Conservation (phyloP, 441 rosid genomes). For the Gossypium aridum region DNA sequence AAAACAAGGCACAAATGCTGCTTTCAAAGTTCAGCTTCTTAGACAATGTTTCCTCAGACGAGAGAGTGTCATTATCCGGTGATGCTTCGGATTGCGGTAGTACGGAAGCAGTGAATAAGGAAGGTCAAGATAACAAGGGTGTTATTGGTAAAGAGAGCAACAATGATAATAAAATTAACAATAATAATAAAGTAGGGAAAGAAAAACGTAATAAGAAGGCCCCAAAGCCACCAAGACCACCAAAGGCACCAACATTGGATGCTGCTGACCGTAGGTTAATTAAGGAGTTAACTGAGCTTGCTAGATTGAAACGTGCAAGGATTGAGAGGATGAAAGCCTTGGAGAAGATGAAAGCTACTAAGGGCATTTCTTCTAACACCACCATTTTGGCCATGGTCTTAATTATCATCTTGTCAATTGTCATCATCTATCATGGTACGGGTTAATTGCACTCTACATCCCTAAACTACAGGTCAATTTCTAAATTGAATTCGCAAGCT, state of each 20-base stretch:
- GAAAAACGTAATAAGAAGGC: slow-evolving; percentile 62
- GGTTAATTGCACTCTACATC: too few species aligned
- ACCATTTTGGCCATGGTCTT: slow-evolving; percentile 50
- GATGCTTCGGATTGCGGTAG: slow-evolving; percentile 16
- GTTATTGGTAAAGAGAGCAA: background rate
- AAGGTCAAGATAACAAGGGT: slow-evolving; percentile 20
- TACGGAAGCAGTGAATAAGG: slow-evolving; percentile 22
- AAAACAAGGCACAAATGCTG: slow-evolving; percentile 26
- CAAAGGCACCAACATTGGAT: slow-evolving; percentile 76
- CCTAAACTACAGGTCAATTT: too few species aligned
- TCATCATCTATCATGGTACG: slow-evolving; percentile 65
- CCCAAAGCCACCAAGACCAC: slow-evolving; percentile 83
- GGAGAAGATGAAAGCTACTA: slow-evolving; percentile 69
- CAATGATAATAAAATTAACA: slow-evolving; percentile 14
- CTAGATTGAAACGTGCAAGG: slow-evolving; percentile 79
- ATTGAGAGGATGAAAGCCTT: slow-evolving; percentile 73
- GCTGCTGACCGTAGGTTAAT: slow-evolving; percentile 80
- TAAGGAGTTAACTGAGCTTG: slow-evolving; percentile 71
- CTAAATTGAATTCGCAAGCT: background rate
- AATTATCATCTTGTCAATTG: slow-evolving; percentile 59
- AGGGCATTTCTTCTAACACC: slow-evolving; percentile 50
- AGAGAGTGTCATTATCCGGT: slow-evolving; percentile 21
- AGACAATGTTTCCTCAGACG: slow-evolving; percentile 20
- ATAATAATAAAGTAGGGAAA: slow-evolving; percentile 36
- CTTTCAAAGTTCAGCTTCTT: slow-evolving; percentile 31